These are phyloP conservation scores for Casuarina cunninghamiana DNA, from an alignment of 306 rosid species.

Conservation along the genomic window DNA sequence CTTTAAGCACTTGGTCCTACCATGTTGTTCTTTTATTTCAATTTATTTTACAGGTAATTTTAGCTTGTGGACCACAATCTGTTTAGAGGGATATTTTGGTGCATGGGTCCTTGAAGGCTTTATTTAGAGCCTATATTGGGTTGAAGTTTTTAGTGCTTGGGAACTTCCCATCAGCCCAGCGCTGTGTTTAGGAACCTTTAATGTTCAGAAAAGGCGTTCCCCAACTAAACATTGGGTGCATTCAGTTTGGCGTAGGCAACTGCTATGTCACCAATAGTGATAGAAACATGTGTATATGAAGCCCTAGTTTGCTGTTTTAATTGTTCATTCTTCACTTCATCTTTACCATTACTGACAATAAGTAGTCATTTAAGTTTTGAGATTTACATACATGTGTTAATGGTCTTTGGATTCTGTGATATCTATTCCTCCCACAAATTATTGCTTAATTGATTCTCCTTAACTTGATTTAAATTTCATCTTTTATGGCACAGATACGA, in stretches of 20 bases:
- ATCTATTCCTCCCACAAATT: not conserved
- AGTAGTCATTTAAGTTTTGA: not conserved
- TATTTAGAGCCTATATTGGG: not conserved
- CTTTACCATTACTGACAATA: not conserved
- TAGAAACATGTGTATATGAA: not conserved
- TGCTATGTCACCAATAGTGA: not conserved
- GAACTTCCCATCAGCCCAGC: not conserved
- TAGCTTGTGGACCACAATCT: not conserved
- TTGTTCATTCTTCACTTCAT: not conserved
- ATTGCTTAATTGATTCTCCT: not conserved
- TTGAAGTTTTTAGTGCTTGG: not conserved
- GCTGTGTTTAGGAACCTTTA: not conserved
- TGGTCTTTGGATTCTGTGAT: not conserved
- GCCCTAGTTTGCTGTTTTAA: not conserved
- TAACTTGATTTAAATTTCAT: conserved; percentile 26
- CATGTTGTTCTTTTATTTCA: not conserved
- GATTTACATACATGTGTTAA: not conserved
- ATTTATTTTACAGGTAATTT: not conserved
- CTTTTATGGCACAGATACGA: conserved; percentile 59
- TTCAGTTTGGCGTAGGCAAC: not conserved
- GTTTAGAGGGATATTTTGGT: not conserved
- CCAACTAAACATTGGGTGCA: not conserved
- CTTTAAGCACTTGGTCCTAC: not conserved
- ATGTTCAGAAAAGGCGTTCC: not conserved
- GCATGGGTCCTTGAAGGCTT: conserved; percentile 2